These are phyloP conservation scores for Hyphochytrium catenoides DNA, from an alignment of 352 stramenopile species.

Conservation along the genomic window DNA sequence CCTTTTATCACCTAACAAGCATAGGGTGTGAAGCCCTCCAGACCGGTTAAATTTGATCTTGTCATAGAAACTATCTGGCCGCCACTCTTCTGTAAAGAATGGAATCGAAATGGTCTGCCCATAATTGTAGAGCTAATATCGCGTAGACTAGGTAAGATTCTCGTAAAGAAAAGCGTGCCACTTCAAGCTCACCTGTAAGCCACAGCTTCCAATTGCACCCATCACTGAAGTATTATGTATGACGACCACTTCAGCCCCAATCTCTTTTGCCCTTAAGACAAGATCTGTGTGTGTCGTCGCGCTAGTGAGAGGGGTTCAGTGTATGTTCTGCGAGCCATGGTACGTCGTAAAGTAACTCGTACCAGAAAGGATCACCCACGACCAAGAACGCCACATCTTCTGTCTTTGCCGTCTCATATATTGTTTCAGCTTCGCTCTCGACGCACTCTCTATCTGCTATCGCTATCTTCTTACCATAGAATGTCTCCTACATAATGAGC, in stretches of 20 bases:
- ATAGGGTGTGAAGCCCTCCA: slow-evolving; percentile 93
- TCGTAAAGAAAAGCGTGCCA: not conserved
- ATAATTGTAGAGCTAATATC: slow-evolving; percentile 84
- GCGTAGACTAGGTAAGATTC: not conserved
- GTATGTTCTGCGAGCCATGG: not conserved
- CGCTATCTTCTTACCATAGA: slow-evolving; percentile 76
- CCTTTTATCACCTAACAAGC: slow-evolving; percentile 56
- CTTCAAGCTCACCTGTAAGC: slow-evolving; percentile 42
- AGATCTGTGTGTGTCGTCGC: slow-evolving; percentile 96
- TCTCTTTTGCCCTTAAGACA: slow-evolving; percentile 77
- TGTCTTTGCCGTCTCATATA: slow-evolving; percentile 70
- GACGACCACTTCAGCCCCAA: slow-evolving; percentile 79
- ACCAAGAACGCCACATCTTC: slow-evolving; percentile 88
- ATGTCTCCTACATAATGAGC: slow-evolving; percentile 35
- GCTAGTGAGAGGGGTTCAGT: slow-evolving; percentile 10
- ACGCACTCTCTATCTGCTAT: slow-evolving; percentile 81
- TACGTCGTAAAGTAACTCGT: slow-evolving; percentile 1
- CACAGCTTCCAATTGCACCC: slow-evolving; percentile 80
- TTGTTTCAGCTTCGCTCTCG: slow-evolving; percentile 86
- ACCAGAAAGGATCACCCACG: slow-evolving; percentile 90
- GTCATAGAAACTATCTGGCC: slow-evolving; percentile 90
- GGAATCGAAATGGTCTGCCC: slow-evolving; percentile 94
- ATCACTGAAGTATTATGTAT: slow-evolving; percentile 98
- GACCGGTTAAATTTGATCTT: slow-evolving; percentile 90
- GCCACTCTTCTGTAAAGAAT: slow-evolving; percentile 88